phyloP scores from a whole-genome alignment of 768 basidiomycete genomes.

The Suillus variegatus region DNA sequence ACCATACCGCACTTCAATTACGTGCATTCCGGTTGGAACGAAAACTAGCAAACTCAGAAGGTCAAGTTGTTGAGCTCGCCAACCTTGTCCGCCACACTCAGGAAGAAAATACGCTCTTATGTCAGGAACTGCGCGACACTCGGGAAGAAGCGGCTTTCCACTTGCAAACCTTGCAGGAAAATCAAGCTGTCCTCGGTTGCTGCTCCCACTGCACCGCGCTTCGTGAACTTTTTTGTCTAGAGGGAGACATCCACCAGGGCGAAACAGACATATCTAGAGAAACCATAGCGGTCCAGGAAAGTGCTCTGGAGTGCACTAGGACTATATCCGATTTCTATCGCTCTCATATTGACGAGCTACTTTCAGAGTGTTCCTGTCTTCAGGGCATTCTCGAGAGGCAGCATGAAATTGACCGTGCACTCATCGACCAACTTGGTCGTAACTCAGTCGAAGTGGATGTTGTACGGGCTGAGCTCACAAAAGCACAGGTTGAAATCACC shows the following conservation, averaged over 20 bases:
- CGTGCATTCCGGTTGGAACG: constrained; percentile 59
- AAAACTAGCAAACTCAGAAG: constrained; percentile 68
- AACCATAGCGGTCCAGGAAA: constrained; percentile 10
- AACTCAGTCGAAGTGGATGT: constrained; percentile 43
- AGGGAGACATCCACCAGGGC: constrained; percentile 18
- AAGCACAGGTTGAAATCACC: constrained; percentile 38
- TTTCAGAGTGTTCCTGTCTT: constrained; percentile 14
- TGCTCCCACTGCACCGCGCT: not conserved
- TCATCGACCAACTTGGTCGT: constrained; percentile 39
- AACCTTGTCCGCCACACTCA: constrained; percentile 59
- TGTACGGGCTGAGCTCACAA: constrained; percentile 43
- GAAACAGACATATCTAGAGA: constrained; percentile 17
- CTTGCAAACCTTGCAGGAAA: constrained; percentile 14
- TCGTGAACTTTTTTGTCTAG: constrained; percentile 14
- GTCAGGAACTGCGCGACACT: constrained; percentile 17
- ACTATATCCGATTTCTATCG: constrained; percentile 39
- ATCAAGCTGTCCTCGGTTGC: constrained; percentile 2
- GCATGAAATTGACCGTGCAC: constrained; percentile 17
- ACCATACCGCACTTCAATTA: constrained; percentile 40
- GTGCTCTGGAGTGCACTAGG: constrained; percentile 18
- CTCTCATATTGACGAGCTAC: constrained; percentile 36
- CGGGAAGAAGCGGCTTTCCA: constrained; percentile 21
- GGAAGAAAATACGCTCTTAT: constrained; percentile 51
- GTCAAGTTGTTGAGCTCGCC: constrained; percentile 64
- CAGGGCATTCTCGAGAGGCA: constrained; percentile 18